phyloP scores from a whole-genome alignment of 192 early-diverging fungal genomes.

The Coemansia sp. region DNA sequence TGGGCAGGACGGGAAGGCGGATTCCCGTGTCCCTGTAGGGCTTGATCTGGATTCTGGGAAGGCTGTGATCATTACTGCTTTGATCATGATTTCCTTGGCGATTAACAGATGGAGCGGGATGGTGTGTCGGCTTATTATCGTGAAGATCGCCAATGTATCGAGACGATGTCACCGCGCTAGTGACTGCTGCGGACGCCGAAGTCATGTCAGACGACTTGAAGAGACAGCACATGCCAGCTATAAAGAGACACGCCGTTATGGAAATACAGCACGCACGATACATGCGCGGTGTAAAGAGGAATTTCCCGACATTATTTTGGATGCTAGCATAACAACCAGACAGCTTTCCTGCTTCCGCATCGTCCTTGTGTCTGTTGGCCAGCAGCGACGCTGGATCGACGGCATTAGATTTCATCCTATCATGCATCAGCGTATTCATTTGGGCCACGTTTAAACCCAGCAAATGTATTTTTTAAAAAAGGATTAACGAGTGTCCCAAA shows the following conservation, averaged over 20 bases:
- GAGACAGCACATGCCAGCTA: slow-evolving; percentile 3
- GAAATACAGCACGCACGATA: slow-evolving; percentile 1
- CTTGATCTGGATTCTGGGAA: slow-evolving; percentile 6
- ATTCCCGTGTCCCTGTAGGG: slow-evolving; percentile 23
- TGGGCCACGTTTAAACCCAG: background rate
- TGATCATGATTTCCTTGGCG: background rate
- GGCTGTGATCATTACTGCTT: background rate
- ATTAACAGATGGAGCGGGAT: slow-evolving; percentile 2
- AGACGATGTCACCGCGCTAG: background rate
- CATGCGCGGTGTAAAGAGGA: background rate
- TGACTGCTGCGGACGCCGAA: background rate
- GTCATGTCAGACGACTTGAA: background rate
- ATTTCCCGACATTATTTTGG: background rate
- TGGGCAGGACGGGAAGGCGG: slow-evolving; percentile 15
- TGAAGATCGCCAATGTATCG: background rate
- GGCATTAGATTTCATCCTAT: background rate
- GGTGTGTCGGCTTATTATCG: background rate
- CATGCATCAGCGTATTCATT: background rate
- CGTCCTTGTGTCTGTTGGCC: background rate
- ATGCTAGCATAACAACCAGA: background rate
- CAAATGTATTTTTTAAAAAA: background rate
- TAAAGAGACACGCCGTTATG: background rate
- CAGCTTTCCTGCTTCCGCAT: background rate
- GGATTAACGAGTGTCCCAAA: too few species aligned
- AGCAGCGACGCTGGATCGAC: slow-evolving; percentile 5